These are phyloP conservation scores for Barnettozyma wickerhamii DNA, from an alignment of 805 yeast genomes.

Conservation along the genomic window DNA sequence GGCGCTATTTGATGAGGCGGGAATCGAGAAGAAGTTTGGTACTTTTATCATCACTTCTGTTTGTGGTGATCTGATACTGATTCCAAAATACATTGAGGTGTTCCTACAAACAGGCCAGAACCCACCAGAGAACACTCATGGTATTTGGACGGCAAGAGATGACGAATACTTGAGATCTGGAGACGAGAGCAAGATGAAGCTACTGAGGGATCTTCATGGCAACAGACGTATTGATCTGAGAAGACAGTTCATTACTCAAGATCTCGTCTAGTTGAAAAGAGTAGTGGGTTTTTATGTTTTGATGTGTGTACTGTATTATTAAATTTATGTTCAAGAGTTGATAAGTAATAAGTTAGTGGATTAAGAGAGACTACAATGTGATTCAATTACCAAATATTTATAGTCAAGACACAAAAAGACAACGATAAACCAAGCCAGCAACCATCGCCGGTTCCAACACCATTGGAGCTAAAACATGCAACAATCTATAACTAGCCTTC, in stretches of 20 bases:
- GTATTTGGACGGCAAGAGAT: conserved; percentile 43
- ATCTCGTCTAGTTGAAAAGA: conserved; percentile 27
- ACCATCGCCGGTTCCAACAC: no score
- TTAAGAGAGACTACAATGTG: no score
- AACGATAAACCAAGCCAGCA: no score
- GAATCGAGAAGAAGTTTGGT: conserved; percentile 39
- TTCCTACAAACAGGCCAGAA: conserved; percentile 37
- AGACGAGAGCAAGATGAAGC: conserved; percentile 31
- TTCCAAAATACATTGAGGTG: conserved; percentile 37
- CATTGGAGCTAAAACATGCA: no score
- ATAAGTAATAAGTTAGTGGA: no score
- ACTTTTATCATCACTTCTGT: conserved; percentile 37
- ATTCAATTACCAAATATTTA: no score
- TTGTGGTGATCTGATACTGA: conserved; percentile 40
- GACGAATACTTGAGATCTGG: conserved; percentile 33
- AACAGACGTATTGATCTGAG: conserved; percentile 38
- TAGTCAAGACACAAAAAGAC: no score
- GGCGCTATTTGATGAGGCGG: conserved; percentile 37
- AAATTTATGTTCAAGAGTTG: neutral
- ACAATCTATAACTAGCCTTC: conserved; percentile 7
- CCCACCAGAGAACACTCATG: conserved; percentile 40
- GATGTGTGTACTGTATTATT: neutral
- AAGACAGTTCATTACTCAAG: conserved; percentile 34
- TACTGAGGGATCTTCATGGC: conserved; percentile 36
- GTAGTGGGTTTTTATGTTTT: neutral